Base-by-base conservation (phyloP, 129 eudicot genomes). In the Mikania micrantha region DNA sequence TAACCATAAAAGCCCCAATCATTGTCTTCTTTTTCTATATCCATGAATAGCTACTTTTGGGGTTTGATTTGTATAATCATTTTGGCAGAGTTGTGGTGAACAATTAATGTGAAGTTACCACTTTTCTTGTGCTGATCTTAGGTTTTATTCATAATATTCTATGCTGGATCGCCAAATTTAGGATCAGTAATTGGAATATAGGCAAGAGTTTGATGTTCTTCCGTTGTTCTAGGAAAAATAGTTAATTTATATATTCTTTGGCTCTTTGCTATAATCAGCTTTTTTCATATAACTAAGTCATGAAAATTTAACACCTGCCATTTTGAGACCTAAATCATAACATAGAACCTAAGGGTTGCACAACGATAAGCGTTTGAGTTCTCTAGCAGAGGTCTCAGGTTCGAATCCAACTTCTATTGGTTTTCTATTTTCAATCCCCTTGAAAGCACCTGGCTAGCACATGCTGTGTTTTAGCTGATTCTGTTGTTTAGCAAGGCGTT, bases 131-230 rank as follows among this genome's bases (percentile, higher is more conserved):
- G 41, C n/a, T 31, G 24, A 53, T 7, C 24, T 44, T 61, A 72
- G 77, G 64, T 16, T 52, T 36, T 52, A 24, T 47, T 72, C 27
- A 73, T 11, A 21, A 39, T 57, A 21, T 38, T 4, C n/a, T n/a
- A n/a, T n/a, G 24, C 9, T 41, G 40, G 58, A 72, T 60, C 22
- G 13, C 31, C 22, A 34, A 34, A 32, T 12, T 29, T 36, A 44
- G 44, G 60, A 44, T 17, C 35, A 57, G 47, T 5, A 12, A 20
- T 9, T n/a, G n/a, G n/a, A n/a, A n/a, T 29, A 66, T 31, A 54
- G 4, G 53, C 25, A 54, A 10, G 2, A 38, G 21, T 24, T 28
- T 54, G 35, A 54, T 22, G 35, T 12, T 8, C n/a, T n/a, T n/a
- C 21, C 36, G n/a, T 21, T 13, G 13, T 49, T 68, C 9, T 19